Conservation (phyloP, 805 yeast genomes). For the Ogataea saltuana region DNA sequence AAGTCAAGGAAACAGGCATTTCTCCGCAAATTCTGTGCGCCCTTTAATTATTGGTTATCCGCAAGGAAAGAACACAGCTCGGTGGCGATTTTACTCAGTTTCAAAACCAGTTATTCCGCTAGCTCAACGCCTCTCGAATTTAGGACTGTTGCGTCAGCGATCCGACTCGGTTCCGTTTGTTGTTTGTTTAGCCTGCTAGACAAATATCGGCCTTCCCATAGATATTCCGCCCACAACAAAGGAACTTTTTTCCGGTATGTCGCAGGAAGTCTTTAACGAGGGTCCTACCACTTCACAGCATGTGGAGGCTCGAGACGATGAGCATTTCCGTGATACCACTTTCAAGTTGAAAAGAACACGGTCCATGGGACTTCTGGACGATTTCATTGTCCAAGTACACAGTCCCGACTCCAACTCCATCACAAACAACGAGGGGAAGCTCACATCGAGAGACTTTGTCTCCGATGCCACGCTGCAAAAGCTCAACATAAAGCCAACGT, state of each 20-base stretch:
- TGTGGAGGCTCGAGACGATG: conserved; percentile 69
- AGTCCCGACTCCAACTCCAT: conserved; percentile 22
- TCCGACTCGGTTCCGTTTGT: too few relatives aligned
- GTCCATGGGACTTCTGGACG: conserved; percentile 78
- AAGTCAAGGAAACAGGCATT: not conserved
- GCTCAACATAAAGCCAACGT: conserved; percentile 43
- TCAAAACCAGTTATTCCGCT: too few relatives aligned
- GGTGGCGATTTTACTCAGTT: too few relatives aligned
- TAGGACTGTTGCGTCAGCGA: too few relatives aligned
- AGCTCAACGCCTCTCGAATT: too few relatives aligned
- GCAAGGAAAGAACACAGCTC: not conserved
- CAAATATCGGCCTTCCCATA: too few relatives aligned
- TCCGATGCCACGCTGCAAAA: conserved; percentile 92
- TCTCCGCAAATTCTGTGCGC: conserved; percentile 1
- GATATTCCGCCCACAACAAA: not conserved
- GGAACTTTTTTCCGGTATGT: conserved; percentile 18
- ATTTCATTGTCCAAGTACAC: conserved; percentile 40
- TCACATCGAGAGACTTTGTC: conserved; percentile 90
- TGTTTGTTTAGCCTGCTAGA: too few relatives aligned
- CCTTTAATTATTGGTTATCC: not conserved
- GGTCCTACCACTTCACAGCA: conserved; percentile 66
- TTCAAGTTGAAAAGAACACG: conserved; percentile 79
- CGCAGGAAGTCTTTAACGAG: conserved; percentile 46
- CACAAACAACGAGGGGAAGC: conserved; percentile 57
- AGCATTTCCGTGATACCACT: conserved; percentile 67